Conservation (phyloP, 2,329 filamentous ascomycete species). For the Hypocreales sp. region DNA sequence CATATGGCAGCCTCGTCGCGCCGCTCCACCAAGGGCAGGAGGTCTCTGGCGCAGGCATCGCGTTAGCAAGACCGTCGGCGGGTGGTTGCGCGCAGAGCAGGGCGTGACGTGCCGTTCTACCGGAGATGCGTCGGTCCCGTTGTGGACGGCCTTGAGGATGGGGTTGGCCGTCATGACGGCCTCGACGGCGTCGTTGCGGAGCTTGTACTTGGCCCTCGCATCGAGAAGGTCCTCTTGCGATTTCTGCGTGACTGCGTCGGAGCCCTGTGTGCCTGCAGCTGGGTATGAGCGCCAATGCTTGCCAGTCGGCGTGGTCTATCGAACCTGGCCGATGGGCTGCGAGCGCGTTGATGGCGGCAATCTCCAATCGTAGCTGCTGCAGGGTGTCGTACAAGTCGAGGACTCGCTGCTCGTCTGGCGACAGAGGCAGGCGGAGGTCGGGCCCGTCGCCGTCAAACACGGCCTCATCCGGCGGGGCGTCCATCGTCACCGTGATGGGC, state of each 20-base stretch:
- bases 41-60: slow-evolving; percentile 36
- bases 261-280: slow-evolving; percentile 14
- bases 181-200: slow-evolving; percentile 54
- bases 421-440: slow-evolving; percentile 38
- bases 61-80: not conserved
- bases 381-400: slow-evolving; percentile 57
- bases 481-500: too few species aligned
- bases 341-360: slow-evolving; percentile 45
- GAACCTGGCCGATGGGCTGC: slow-evolving; percentile 18
- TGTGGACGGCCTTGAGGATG: slow-evolving; percentile 62
- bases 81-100: not conserved
- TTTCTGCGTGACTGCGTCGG: slow-evolving; percentile 34
- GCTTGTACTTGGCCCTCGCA: slow-evolving; percentile 51
- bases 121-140: slow-evolving; percentile 44
- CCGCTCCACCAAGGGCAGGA: slow-evolving; percentile 49
- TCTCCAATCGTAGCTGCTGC: slow-evolving; percentile 56
- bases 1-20: slow-evolving; percentile 52
- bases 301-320: too few species aligned
- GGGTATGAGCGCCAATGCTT: too few species aligned
- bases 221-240: slow-evolving; percentile 54
- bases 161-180: slow-evolving; percentile 59
- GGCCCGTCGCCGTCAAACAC: slow-evolving; percentile 9
- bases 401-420: slow-evolving; percentile 48
- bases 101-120: slow-evolving; percentile 56
- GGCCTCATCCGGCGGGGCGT: slow-evolving; percentile 11